Base-by-base conservation (phyloP, 1,284 basidiomycete genomes). In the Jaminaea rosea region DNA sequence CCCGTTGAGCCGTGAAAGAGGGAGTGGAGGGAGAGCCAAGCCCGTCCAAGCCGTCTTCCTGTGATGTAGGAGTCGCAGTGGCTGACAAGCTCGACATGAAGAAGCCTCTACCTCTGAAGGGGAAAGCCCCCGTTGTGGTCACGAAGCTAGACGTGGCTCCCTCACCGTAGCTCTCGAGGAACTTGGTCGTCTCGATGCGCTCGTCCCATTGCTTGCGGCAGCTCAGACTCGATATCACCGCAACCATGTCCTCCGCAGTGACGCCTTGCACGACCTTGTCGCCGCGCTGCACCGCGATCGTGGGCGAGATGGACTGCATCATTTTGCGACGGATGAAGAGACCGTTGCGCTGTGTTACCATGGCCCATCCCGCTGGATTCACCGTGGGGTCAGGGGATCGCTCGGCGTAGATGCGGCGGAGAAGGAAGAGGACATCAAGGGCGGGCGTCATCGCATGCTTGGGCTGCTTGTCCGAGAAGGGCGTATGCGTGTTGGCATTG, bases 201-300 rank as follows among this genome's bases (percentile, higher is more conserved):
- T 88, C 84, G 67, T 94, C 90, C 90, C 90, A 94, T 42, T 81
- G 78, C 70, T 82, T 84, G 50, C 88, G 80, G 59, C 82, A 85
- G 6, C 63, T 60, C 9, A 67, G 53, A n/a, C 83, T 82, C 21
- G 83, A 81, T 52, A 86, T 83, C 5, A 81, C 80, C 21, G 91
- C 78, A 11, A 87, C 79, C 42, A 75, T 48, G 68, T 98, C 93
- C 65, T 96, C 93, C 0, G 92, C 92, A 0, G 89, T 87, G 8
- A 94, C 82, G 1, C 93, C 92, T 71, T 97, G 87, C 44, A 98
- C 85, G 55, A 98, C 88, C 74, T 90, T 87, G 70, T 87, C 85
- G 0, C 88, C 89, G 55, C 85, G 85, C 69, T 92, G 86, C 3
- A 97, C 83, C 0, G 88, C 87, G 44, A 94, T 83, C 39, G 82